Evolutionary conservation across 1,284 basidiomycete genomes (phyloP).

Genomic region (Moniliella sp.): DNA sequence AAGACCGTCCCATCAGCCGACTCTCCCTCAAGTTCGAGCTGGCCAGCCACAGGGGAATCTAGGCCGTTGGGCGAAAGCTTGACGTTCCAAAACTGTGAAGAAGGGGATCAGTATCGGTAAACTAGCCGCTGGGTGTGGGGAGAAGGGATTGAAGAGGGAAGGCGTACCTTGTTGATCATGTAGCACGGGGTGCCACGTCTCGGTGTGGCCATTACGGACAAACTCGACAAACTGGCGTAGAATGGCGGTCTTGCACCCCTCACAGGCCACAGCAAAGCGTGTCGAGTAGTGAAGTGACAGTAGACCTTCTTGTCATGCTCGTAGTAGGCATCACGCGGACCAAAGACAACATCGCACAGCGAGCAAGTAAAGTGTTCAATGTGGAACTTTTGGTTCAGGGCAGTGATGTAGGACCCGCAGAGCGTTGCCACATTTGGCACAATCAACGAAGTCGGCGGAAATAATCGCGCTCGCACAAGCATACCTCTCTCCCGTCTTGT

Average conservation of each 20-base stretch:
- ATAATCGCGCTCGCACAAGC: conserved; percentile 73
- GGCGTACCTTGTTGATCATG: conserved; percentile 69
- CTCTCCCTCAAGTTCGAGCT: too few species aligned
- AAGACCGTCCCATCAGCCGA: too few species aligned
- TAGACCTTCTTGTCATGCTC: conserved; percentile 85
- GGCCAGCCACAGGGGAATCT: too few species aligned
- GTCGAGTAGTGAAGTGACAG: conserved; percentile 69
- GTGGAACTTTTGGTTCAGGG: conserved; percentile 92
- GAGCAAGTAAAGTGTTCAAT: conserved; percentile 99
- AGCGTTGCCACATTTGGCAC: conserved; percentile 80
- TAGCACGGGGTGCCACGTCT: conserved; percentile 99
- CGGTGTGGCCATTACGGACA: conserved; percentile 86
- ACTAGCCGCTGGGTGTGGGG: not conserved
- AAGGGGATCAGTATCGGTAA: too few species aligned
- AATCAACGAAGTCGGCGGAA: conserved; percentile 86
- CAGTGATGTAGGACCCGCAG: conserved; percentile 94
- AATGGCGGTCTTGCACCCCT: conserved; percentile 91
- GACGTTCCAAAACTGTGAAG: conserved; percentile 93
- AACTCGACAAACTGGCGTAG: conserved; percentile 99
- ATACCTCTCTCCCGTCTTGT: too few species aligned
- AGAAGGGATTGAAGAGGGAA: not conserved
- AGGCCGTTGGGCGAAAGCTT: conserved; percentile 44
- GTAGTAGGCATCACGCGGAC: conserved; percentile 94
- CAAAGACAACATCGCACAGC: conserved; percentile 80
- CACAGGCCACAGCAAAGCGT: conserved; percentile 90